Base-by-base conservation (phyloP, 805 yeast species). In the Saccharomycopsis babjevae region DNA sequence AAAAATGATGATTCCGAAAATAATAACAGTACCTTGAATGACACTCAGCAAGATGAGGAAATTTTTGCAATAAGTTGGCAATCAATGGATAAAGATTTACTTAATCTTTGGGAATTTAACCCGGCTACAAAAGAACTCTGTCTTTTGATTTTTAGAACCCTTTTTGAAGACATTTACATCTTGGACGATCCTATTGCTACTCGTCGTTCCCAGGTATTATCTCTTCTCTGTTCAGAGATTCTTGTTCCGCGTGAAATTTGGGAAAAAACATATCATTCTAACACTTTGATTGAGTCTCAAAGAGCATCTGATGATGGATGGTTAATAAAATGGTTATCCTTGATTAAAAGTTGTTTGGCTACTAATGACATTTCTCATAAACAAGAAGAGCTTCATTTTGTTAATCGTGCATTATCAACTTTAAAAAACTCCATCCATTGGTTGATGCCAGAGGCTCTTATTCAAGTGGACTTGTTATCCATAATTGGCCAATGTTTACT, bases 151-250 rank as follows among this genome's bases (percentile, higher is more conserved):
- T 81, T 89, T 66, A 77, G 97, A 68, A 90, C 96, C 3, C 73
- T 94, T 18, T 94, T 93, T 69, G 99, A 94, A 73, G 99, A 94
- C 70, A 83, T 94, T 11, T 94, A 90, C 69, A 76, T 96, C 58
- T 77, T 94, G 56, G 98, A 94, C 66, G 99, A 94, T 70, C 87
- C 97, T 28, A 82, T 90, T 22, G 97, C 97, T 1, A 78, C 92
- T 39, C 86, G 84, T 66, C 79, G 98, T 68, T 82, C 86, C 61
- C 79, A 83, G n/a, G 80, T 88, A 1, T 78, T 93, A 43, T 86
- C 87, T 57, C 90, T 96, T 38, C 79, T 90, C 57, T 86, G 96
- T 70, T 88, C 93, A 5, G 89, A 91, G 72, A 82, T 92, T 20
- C 84, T 90, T 8, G 83, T 96, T 0, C 87, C 96, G 0, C 83